A percentile compares a stretch with the other conserved stretches of the same genome.
Evolutionary conservation across 1,284 basidiomycete species (phyloP).

Genomic region (Ceratobasidium sp.): DNA sequence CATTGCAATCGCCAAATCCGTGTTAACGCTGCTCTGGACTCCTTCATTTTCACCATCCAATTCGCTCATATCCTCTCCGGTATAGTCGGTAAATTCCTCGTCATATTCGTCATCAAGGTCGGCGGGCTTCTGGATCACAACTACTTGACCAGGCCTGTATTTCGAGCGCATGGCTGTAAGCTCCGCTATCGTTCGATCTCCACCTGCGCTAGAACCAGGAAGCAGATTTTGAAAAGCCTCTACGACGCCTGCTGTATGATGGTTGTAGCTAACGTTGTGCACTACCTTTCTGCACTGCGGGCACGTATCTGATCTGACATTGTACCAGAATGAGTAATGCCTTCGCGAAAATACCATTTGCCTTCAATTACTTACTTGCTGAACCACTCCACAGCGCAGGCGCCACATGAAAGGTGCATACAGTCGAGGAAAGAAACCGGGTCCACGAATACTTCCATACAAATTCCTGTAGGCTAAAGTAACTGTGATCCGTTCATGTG

Average conservation of each 20-base stretch:
- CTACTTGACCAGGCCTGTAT: neutral
- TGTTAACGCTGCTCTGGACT: neutral
- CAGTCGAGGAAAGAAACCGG: neutral
- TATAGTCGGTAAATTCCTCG: neutral
- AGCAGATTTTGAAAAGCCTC: neutral
- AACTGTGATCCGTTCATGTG: neutral
- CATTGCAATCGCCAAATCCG: neutral
- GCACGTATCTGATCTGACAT: neutral
- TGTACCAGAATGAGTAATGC: neutral
- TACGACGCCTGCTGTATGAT: neutral
- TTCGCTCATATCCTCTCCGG: neutral
- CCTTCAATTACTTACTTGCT: neutral
- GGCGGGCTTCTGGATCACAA: neutral
- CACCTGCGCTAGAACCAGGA: neutral
- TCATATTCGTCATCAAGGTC: neutral
- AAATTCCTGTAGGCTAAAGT: neutral
- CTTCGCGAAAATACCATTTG: neutral
- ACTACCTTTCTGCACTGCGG: neutral
- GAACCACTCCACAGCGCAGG: constrained; percentile 2
- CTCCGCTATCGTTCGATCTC: neutral
- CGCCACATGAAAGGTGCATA: neutral
- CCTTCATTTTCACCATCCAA: neutral
- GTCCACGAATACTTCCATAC: neutral
- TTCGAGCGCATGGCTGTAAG: neutral
- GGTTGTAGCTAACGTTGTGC: neutral